Evolutionary conservation across 140 eudicot genomes (phyloP), one percentile per base, ranked within the genome.

Genomic region (Ambrosia hybrid): DNA sequence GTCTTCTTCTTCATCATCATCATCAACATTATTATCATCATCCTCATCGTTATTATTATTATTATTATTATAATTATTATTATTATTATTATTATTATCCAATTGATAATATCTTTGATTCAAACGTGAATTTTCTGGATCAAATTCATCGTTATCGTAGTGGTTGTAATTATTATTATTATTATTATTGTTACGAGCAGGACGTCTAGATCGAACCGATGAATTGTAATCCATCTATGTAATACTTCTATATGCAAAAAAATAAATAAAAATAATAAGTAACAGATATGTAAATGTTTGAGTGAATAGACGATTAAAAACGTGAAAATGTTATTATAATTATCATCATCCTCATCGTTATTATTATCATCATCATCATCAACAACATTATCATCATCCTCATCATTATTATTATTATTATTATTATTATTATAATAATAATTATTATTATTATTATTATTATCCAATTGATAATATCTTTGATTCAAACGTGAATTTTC

Each of bases 1-100:
- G 0, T 56, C 78, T 2, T 81, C 88, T 1, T 84, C 82, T 0
- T 81, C 85, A 0, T 88, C 85, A 0, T 80, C 83, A 0, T 83
- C 85, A 6, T 74, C 91, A 2, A 64, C 80, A 9, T 67, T 84
- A 6, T 81, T 89, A 5, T 79, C 78, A 6, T 77, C 78, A 3
- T 76, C 76, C 5, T 43, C 9, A 43, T 6, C 5, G 5, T 6
- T 7, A 43, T 43, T 43, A 41, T 41, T 41, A 43, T 43, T 30
- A 9, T 67, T 85, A 4, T 81, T 87, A 5, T 79, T 76, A 6
- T 76, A 76, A 2, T 76, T 76, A 43, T 43, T 43, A 43, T 6
- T 43, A 43, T 6, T 43, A 43, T 43, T 6, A 41, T 41, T 41
- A 43, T 6, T 43, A 43, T 43, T 43, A 2, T 43, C 9, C 11